Conservation (phyloP, 2,329 filamentous ascomycete genomes). For the Ceratocystis albifundus region DNA sequence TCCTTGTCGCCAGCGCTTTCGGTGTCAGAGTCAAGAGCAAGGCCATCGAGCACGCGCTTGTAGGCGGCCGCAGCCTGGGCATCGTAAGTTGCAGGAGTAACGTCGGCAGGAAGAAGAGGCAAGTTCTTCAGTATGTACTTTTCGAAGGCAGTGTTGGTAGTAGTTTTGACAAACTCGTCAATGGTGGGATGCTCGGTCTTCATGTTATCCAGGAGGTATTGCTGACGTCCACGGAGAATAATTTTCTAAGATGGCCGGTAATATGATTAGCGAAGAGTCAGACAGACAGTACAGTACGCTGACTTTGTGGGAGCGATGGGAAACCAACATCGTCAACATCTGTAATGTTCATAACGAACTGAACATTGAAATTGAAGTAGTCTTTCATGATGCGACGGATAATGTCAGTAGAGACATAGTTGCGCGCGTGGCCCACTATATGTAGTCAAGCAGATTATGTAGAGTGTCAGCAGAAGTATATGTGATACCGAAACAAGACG, state of each 20-base stretch:
- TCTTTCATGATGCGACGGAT: conserved; percentile 70
- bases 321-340: conserved; percentile 55
- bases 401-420: conserved; percentile 86
- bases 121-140: conserved; percentile 46
- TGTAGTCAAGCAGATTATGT: neutral
- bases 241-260: conserved; percentile 33
- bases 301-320: neutral
- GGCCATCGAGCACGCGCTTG: conserved; percentile 43
- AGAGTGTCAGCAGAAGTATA: neutral
- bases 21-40: conserved; percentile 44
- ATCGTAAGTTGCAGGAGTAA: conserved; percentile 38
- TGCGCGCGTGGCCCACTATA: conserved; percentile 62
- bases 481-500: conserved; percentile 12
- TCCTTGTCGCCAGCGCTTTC: conserved; percentile 59
- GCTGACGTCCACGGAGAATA: conserved; percentile 56
- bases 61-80: conserved; percentile 42
- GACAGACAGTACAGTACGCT: neutral
- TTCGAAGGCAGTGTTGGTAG: conserved; percentile 37
- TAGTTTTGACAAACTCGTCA: conserved; percentile 18
- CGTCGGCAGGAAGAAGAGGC: conserved; percentile 38
- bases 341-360: conserved; percentile 89
- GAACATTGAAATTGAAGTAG: conserved; percentile 72
- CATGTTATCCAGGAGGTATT: conserved; percentile 56
- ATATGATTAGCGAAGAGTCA: neutral
- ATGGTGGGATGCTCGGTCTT: conserved; percentile 20